Conservation (phyloP, 2,329 filamentous ascomycete genomes). For the Monilinia polystroma region DNA sequence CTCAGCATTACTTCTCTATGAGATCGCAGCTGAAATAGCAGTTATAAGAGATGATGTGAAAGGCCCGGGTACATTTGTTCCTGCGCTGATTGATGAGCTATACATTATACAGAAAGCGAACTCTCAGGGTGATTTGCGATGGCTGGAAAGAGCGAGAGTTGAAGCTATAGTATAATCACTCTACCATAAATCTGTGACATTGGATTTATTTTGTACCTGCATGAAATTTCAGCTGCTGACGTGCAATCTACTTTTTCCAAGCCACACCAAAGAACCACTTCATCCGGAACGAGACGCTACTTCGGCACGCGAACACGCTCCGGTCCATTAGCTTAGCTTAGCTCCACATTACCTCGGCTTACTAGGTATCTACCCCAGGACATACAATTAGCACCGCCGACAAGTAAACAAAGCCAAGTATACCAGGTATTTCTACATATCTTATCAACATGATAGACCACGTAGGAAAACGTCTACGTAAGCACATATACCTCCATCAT, state of each 20-base stretch:
- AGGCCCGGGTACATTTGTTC: conserved; percentile 84
- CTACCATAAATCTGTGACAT: neutral
- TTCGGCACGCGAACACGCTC: neutral
- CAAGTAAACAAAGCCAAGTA: neutral
- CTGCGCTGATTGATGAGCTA: conserved; percentile 76
- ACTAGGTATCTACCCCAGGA: conserved; percentile 16
- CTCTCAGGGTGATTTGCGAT: conserved; percentile 48
- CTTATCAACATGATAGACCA: conserved; percentile 10
- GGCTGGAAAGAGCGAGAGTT: conserved; percentile 54
- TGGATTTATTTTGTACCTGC: neutral
- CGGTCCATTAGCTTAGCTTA: neutral
- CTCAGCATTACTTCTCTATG: conserved; percentile 73
- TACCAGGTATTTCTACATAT: neutral
- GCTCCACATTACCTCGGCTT: conserved; percentile 16
- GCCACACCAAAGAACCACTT: neutral
- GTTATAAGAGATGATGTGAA: conserved; percentile 67
- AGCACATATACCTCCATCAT: neutral
- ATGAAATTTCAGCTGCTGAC: neutral
- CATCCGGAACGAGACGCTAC: neutral
- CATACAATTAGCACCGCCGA: neutral
- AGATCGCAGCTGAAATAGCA: conserved; percentile 60
- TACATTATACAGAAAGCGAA: conserved; percentile 52
- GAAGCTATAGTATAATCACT: conserved; percentile 38
- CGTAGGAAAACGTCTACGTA: conserved; percentile 18
- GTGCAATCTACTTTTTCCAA: neutral